Evolutionary conservation across 2,329 filamentous ascomycete species (phyloP), one percentile per base, ranked within the genome.

Genomic region (Calonectria montana): DNA sequence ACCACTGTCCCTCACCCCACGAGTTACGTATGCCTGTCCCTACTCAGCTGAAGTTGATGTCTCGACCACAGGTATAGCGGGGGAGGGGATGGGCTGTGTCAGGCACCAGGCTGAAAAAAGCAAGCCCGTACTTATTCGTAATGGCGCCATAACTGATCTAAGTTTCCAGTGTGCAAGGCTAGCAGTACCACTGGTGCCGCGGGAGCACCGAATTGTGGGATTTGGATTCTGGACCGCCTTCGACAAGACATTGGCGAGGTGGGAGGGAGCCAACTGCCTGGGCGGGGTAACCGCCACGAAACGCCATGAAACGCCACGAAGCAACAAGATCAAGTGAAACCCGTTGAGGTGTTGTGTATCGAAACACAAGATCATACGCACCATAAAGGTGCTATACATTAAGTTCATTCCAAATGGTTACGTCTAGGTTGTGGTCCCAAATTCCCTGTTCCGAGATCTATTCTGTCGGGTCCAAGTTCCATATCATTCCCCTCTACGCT

Each of bases 11-110:
- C 25, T 4, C 25, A 62, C 12, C 39, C 18, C 62, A 21, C 3
- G n/a, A 47, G 35, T 59, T 59, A 39, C 53, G 53, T 23, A 59
- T 16, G 13, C 31, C n/a, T 16, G 43, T 43, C 65, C 65, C 65
- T 62, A 63, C 55, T 25, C 65, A 68, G 65, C 65, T 68, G 65
- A 68, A 39, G 25, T 27, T 16, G 16, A 62, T 39, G 57, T 62
- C 43, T 68, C 35, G 23, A 57, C 64, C 50, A 31, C 53, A 16
- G 63, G 47, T 16, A 41, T n/a, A 31, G 65, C 55, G 55, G 65
- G 55, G 55, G 35, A 62, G 45, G 57, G 39, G 23, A 62, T 18
- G 37, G 65, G 65, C 55, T 68, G 45, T 68, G 55, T 41, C 23
- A 31, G 29, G 65, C 21, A 47, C 65, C 50, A 55, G 47, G 55